These are phyloP conservation scores for Entoloma clypeatum DNA, from an alignment of 1,284 basidiomycete species.

Conservation along the genomic window DNA sequence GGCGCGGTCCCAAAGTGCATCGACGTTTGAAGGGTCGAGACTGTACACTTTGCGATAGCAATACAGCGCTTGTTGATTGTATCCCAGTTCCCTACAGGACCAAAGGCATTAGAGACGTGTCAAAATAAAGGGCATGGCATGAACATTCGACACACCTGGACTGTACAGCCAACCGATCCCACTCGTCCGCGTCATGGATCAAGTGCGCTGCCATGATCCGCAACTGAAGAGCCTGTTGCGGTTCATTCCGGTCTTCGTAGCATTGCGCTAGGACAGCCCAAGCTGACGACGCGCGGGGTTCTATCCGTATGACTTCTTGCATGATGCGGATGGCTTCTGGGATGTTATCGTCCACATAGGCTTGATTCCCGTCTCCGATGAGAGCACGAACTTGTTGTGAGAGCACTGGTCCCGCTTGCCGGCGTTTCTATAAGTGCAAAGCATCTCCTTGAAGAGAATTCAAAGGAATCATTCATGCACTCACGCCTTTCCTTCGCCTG, in stretches of 20 bases:
- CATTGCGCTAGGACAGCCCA: constrained; percentile 87
- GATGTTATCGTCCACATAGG: constrained; percentile 73
- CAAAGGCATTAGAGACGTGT: constrained; percentile 1
- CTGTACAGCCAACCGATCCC: constrained; percentile 76
- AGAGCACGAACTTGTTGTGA: constrained; percentile 81
- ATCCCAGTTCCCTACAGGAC: constrained; percentile 55
- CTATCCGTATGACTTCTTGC: constrained; percentile 91
- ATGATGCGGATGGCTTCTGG: constrained; percentile 74
- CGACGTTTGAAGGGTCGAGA: constrained; percentile 77
- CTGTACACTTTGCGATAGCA: constrained; percentile 85
- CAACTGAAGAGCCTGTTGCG: constrained; percentile 75
- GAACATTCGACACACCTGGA: constrained; percentile 51
- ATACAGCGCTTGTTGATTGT: constrained; percentile 85
- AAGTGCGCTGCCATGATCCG: constrained; percentile 91
- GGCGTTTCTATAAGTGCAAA: constrained; percentile 31
- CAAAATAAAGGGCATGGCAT: not conserved
- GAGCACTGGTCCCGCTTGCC: constrained; percentile 49
- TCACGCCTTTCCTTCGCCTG: constrained; percentile 42
- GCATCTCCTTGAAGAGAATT: not conserved
- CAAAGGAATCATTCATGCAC: not conserved
- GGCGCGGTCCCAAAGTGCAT: constrained; percentile 90
- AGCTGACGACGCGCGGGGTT: constrained; percentile 79
- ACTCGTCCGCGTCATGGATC: constrained; percentile 79
- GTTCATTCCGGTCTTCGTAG: constrained; percentile 67
- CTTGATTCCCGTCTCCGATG: constrained; percentile 85